Base-by-base conservation (phyloP, 2,329 filamentous ascomycete species). In the Colletotrichum filicis region DNA sequence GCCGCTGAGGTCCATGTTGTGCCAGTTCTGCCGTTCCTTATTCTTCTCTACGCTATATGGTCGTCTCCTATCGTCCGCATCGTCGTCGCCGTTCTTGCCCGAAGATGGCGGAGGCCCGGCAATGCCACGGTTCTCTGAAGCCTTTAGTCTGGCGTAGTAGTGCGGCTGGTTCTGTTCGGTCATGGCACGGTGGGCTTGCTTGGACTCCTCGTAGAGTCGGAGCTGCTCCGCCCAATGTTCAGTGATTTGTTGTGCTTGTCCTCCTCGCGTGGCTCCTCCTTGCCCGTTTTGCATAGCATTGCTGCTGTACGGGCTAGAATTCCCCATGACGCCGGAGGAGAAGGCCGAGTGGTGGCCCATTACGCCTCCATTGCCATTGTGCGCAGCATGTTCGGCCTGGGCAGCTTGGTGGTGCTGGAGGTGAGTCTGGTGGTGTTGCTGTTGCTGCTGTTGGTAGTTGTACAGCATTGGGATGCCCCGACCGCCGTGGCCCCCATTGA, bases 1-100 rank as follows among this genome's bases (percentile, higher is more conserved):
- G n/a, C 97, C 97, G 77, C 95, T 97, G 81, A 98, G 92, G 83
- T 99, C 97, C 77, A 99, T 87, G 76, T 95, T 95, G 81, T 94
- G 91, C 97, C 97, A 98, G 79, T 95, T 93, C 82, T 98, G 93
- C 75, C 92, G 87, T 78, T 92, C 91, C 75, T 89, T 87, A 72
- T 89, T 87, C 78, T 90, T 89, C 73, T 93, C 90, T 68, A 93
- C 87, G 78, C 92, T 92, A 77, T 92, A 88, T 37, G 90, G 90
- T 69, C 90, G 83, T 78, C 90, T 87, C 77, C 88, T 86, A 77
- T 91, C 89, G 60, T 88, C 88, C 19, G 84, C 77, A 72, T 91
- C 89, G 68, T 87, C 85, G 59, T 91, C 89, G 60, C 85, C 84
- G 12, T 83, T 81, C 68, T 83, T 83, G 78, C 89, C 86, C 77